Base-by-base conservation (phyloP, 163 green algal genomes). In the Scenedesmus sp. region DNA sequence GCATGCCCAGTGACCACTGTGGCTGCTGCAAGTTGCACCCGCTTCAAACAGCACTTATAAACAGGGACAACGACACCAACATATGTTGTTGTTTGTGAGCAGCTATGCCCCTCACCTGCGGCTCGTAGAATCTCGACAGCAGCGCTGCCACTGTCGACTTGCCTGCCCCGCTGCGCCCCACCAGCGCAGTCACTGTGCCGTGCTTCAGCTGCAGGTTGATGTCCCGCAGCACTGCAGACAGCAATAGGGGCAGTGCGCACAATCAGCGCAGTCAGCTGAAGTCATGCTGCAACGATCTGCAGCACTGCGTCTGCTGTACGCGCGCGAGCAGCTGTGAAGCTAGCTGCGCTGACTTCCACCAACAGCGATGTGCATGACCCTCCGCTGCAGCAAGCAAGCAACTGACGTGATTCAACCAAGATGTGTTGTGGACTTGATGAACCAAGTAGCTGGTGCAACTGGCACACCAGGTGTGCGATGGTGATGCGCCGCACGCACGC, bases 91-190 rank as follows among this genome's bases (percentile, higher is more conserved):
- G 53, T 24, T 24, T 65, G 53, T 16, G n/a, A n/a, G n/a, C 46
- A 53, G 46, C 6, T 53, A 53, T 53, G 46, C 46, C 46, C 46
- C 46, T 53, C 24, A 42, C 84, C 94, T 90, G 92, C 0, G 93
- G 95, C 89, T 96, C 91, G 59, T 96, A 96, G 92, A 96, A 96
- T 37, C 94, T 89, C 37, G 95, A 94, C 53, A 98, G 92, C 65
- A 99, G 94, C 24, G 95, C 93, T 0, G 95, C 96, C 0, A 99
- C 90, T 0, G 97, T 98, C 15, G 93, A 96, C 94, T 99, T 99
- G 90, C 97, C 97, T 33, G 96, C 95, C 13, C 97, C 97, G 42
- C 93, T 96, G 65, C 95, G 92, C 26, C 97, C 97, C 46, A 99
- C 97, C 30, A 99, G 90, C 15, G 97, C 97, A 0, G 96, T 98